Conservation (phyloP, 2,329 filamentous ascomycete species). For the Paecilomyces formosus region DNA sequence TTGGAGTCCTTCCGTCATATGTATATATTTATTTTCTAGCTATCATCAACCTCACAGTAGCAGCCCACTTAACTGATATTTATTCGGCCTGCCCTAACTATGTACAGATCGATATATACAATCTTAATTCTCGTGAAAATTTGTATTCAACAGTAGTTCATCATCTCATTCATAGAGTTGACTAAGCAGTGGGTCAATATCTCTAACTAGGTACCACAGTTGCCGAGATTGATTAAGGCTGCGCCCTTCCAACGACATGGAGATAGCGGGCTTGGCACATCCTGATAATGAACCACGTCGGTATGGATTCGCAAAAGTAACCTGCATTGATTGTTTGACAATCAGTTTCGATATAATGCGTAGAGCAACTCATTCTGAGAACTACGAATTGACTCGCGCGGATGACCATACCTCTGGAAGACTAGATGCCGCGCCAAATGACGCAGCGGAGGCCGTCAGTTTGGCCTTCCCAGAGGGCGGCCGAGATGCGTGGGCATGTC, state of each 20-base stretch:
- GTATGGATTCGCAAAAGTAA: background rate
- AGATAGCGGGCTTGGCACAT: background rate
- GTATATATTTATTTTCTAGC: too few relatives aligned
- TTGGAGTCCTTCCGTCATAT: too few relatives aligned
- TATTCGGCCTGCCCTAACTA: too few relatives aligned
- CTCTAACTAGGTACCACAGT: too few relatives aligned
- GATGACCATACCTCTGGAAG: background rate
- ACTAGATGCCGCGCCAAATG: background rate
- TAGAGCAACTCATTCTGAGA: background rate
- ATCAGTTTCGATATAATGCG: background rate
- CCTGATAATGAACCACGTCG: background rate
- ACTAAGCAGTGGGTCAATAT: too few relatives aligned
- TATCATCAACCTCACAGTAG: too few relatives aligned
- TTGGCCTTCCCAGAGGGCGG: slow-evolving; percentile 20
- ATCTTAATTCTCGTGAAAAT: too few relatives aligned
- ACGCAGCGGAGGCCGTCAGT: background rate
- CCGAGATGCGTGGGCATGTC: slow-evolving; percentile 24
- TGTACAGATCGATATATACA: too few relatives aligned
- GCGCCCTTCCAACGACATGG: background rate
- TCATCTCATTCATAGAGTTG: too few relatives aligned
- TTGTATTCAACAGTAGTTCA: too few relatives aligned
- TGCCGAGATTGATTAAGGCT: background rate
- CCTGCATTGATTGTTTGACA: background rate
- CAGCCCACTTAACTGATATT: too few relatives aligned
- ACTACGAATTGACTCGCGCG: background rate